Base-by-base conservation (phyloP, 1,139 yeast species). In the Lodderomyces parapsilosis region DNA sequence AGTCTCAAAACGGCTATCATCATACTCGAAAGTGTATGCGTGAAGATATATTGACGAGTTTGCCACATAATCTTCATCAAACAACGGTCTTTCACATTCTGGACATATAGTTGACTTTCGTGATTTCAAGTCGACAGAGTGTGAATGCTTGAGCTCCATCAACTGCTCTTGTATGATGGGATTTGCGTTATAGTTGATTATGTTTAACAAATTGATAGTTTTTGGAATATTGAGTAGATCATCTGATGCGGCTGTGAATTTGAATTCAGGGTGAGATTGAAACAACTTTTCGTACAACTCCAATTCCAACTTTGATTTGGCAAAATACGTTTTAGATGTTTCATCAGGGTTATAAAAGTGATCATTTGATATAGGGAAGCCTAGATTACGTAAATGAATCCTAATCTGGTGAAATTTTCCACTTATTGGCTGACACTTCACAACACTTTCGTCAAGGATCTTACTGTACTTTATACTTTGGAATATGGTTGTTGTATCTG, bases 391-490 rank as follows among this genome's bases (percentile, higher is more conserved):
- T 24, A 86, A 60, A 62, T 86, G 95, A 6, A 86, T 83, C 42
- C 95, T 67, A 18, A 86, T 84, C 57, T 86, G 95, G 58, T 86
- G 95, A 52, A 86, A 84, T 52, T 86, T 72, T 0, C 95, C 96
- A 0, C 93, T 81, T 7, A 77, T 49, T 0, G 95, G 95, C 48
- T 65, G 68, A 55, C 95, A 86, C 40, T 67, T 54, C 0, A 86
- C 86, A 1, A 86, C 59, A 43, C 84, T 78, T 43, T 83, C 74
- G 51, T 82, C 56, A 10, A 53, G 31, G 1, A 47, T 42, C 0
- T 43, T 22, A 44, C 54, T 53, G 48, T 68, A 71, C 4, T 32
- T 37, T 2, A 70, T 18, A 23, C 59, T 46, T 36, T 53, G 49
- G 46, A 74, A 72, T 1, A 57, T 47, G 1, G 79, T 72, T 11